A percentile compares a stretch with the other conserved stretches of the same genome.
phyloP scores from a whole-genome alignment of 2,329 filamentous ascomycete genomes.

The Tolypocladium paradoxum region DNA sequence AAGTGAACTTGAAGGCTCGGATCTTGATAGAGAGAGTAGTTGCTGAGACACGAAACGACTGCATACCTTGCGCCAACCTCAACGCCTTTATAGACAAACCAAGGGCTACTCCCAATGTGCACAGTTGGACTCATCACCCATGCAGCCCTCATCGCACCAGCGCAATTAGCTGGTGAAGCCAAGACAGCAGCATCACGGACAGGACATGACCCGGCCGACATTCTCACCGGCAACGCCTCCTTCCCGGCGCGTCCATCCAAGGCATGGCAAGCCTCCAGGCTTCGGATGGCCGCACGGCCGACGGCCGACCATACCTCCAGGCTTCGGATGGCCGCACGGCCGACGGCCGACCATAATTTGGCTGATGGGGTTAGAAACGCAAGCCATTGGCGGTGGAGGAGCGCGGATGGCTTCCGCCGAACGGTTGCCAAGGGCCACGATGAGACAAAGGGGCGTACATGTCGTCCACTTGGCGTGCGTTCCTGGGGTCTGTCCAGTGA shows the following conservation, averaged over 20 bases:
- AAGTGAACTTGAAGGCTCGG: neutral
- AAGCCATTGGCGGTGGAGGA: neutral
- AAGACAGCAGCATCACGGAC: neutral
- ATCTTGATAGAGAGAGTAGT: neutral
- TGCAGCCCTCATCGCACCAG: neutral
- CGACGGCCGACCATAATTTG: neutral
- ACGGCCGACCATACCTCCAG: neutral
- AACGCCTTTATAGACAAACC: neutral
- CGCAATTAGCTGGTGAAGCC: neutral
- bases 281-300: neutral
- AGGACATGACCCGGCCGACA: neutral
- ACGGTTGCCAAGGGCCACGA: neutral
- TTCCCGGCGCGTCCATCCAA: neutral
- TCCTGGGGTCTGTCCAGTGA: neutral
- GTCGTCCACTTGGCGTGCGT: neutral
- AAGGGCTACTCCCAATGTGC: neutral
- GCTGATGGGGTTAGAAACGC: neutral
- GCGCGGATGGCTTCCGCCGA: neutral
- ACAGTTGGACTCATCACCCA: neutral
- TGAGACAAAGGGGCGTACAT: neutral
- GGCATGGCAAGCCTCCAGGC: neutral
- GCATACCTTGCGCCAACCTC: neutral
- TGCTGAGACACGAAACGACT: neutral
- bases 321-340: neutral
- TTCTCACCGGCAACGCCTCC: neutral